A percentile compares a stretch with the other conserved stretches of the same genome.
phyloP scores from a whole-genome alignment of 2,329 filamentous ascomycete species.

The Sporothrix protearum region DNA sequence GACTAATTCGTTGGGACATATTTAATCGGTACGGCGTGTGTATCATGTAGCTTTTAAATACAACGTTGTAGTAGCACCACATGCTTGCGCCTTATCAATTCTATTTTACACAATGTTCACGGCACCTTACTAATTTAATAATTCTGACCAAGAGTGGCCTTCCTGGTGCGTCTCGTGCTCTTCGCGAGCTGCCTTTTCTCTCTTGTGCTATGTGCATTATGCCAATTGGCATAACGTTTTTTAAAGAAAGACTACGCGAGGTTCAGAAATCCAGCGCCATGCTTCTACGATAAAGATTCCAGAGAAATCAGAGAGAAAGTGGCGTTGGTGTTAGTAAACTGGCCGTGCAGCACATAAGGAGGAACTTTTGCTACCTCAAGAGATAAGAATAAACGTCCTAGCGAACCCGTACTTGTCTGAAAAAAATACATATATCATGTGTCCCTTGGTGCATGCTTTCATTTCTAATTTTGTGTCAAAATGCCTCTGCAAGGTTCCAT shows the following conservation, averaged over 20 bases:
- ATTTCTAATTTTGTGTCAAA: background rate
- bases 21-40: background rate
- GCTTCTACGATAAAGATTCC: too few species aligned
- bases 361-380: too few species aligned
- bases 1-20: background rate
- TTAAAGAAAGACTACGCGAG: too few species aligned
- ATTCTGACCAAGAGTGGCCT: background rate
- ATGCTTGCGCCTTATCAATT: background rate
- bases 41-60: background rate
- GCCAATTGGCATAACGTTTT: too few species aligned
- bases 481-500: background rate
- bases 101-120: background rate
- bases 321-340: too few species aligned
- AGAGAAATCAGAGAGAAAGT: too few species aligned
- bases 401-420: background rate
- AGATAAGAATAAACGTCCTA: too few species aligned
- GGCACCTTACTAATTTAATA: background rate
- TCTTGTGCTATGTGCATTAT: too few species aligned
- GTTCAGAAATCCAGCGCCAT: too few species aligned
- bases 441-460: background rate
- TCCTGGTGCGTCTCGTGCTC: background rate
- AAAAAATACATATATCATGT: background rate
- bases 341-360: too few species aligned
- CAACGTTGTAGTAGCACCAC: background rate
- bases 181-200: too few species aligned